Evolutionary conservation across 768 basidiomycete genomes (phyloP).

Genomic region (Cubamyces sp.): DNA sequence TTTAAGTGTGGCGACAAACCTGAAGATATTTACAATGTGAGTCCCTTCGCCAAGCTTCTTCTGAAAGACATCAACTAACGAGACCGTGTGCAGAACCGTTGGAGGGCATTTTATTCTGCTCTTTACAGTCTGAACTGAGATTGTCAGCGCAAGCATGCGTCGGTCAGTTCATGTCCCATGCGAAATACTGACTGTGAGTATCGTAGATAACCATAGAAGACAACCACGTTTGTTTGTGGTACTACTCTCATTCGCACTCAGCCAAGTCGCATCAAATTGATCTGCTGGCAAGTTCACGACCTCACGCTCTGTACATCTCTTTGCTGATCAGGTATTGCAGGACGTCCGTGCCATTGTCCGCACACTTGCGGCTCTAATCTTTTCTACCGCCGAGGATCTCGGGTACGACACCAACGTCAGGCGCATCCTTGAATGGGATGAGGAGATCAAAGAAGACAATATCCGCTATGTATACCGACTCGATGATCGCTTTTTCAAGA

Average conservation of each 20-base stretch:
- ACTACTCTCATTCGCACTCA: constrained; percentile 11
- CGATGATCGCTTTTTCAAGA: constrained; percentile 5
- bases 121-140: background rate
- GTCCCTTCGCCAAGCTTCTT: background rate
- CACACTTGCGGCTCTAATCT: constrained; percentile 2
- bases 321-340: background rate
- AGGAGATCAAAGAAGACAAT: background rate
- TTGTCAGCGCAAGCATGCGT: constrained; percentile 3
- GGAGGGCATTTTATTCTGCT: constrained; percentile 2
- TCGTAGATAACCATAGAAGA: constrained; percentile 10
- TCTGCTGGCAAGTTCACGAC: constrained; percentile 2
- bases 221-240: constrained; percentile 3
- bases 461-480: constrained; percentile 7
- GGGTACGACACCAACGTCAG: constrained; percentile 14
- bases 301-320: background rate
- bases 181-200: background rate
- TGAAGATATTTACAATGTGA: background rate
- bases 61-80: background rate
- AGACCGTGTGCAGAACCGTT: background rate
- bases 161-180: background rate
- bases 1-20: background rate
- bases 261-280: constrained; percentile 5
- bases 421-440: background rate
- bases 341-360: constrained; percentile 6
- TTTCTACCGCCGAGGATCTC: constrained; percentile 12